Evolutionary conservation across 108 stramenopile species (phyloP), one percentile per base, ranked within the genome.

Genomic region (Cyclotella cryptica): DNA sequence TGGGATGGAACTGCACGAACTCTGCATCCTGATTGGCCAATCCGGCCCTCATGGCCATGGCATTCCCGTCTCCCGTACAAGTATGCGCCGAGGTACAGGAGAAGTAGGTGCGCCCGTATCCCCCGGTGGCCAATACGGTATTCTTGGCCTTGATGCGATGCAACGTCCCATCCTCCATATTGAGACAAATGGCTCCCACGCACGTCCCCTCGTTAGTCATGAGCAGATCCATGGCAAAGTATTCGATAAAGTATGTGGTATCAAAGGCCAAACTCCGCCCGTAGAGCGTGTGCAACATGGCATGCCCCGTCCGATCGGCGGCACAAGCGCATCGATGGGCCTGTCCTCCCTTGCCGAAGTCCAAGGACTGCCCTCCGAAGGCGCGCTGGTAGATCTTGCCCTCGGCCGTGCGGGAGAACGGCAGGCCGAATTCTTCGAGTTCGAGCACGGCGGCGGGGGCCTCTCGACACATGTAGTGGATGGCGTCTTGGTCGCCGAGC

Each of bases 381-480:
- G 99, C 99, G 47, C 99, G 93, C 81, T 99, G 99, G 84, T 99
- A 99, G 76, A 99, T 99, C 81, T 98, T 98, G 10, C 98, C 99
- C 55, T 99, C 97, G 80, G 98, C 98, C 27, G 98, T 98, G 8
- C 95, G 87, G 22, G 88, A 89, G 86, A 98, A 98, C 27, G 98
- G 98, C 70, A 98, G 86, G 17, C 95, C 95, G 61, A 96, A 96
- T 66, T 93, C 91, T 87, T 99, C 99, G 62, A 99, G 86, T 86
- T 99, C 99, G 67, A 97, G 79, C 12, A 98, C 98, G 22, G 98
- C 97, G 73, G 81, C 79, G 58, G 99, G 99, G 24, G 99, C 99
- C 86, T 99, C 99, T 19, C 97, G 84, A 84, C 98, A 99, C 99
- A 99, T 99, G 98, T 99, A 99, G 84, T 99, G 98, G 77, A 99